Base-by-base conservation (phyloP, 495 filamentous ascomycete species). In the Oidiodendron maius region DNA sequence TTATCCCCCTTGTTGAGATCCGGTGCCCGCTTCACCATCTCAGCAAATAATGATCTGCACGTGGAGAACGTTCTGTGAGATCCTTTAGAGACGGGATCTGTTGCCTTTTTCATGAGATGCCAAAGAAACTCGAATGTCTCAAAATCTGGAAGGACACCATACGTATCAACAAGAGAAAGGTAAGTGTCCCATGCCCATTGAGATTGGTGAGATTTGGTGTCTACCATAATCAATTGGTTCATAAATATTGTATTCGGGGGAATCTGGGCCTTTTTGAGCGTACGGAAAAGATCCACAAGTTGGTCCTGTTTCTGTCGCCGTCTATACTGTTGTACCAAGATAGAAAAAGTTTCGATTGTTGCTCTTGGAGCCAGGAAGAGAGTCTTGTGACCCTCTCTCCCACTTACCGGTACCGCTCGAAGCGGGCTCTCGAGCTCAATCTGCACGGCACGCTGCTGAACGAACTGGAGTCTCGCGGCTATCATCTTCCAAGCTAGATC, bases 401-500 rank as follows among this genome's bases (percentile, higher is more conserved):
- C 47, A 3, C 40, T 20, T 17, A 60, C 35, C 1, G 37, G 20
- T 2, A 55, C 38, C 1, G 50, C 44, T 42, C 61, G 53, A 13
- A 54, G 36, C 2, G 64, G 64, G 24, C 0, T 2, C 17, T 43
- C 46, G 48, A 48, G 28, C 48, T 32, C 12, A 39, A 9, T 21
- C 16, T 4, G 13, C 17, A 32, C n/a, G 20, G 17, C 40, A 38
- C 76, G 67, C 24, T 61, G 49, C 60, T 70, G 63, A 34, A 84
- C 75, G 43, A 75, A 72, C 30, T 80, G 72, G 43, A 88, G 65
- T 39, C 87, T 77, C 13, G 74, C 63, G 46, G 78, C 72, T 28
- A 91, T 80, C 87, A 91, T 90, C 24, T 72, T 66, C 85, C 83
- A 89, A n/a, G 75, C 84, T 25, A 87, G 66, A 12, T 74, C 66